These are phyloP conservation scores for Mycena haematopus DNA, from an alignment of 768 basidiomycete species.

Conservation along the genomic window DNA sequence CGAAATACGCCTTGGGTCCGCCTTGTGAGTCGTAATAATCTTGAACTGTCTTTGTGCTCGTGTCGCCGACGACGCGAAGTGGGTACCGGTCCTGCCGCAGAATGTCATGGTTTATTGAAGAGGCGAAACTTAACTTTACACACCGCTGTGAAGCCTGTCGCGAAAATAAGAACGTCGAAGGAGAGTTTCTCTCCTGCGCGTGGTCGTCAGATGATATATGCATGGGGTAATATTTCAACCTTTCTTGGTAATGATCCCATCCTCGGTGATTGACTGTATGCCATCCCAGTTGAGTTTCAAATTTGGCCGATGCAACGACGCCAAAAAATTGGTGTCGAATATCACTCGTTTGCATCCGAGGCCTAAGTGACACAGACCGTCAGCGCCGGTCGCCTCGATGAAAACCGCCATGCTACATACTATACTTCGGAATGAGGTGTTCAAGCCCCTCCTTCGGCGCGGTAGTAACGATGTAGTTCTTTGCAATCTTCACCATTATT, in stretches of 20 bases:
- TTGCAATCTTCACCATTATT: slow-evolving; percentile 26
- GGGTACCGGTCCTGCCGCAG: slow-evolving; percentile 42
- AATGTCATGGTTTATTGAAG: neutral
- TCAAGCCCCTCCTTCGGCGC: slow-evolving; percentile 55
- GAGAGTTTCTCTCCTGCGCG: slow-evolving; percentile 39
- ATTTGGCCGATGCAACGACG: slow-evolving; percentile 52
- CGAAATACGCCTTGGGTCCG: slow-evolving; percentile 52
- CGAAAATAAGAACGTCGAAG: slow-evolving; percentile 49
- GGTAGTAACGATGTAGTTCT: slow-evolving; percentile 44
- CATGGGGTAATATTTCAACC: slow-evolving; percentile 35
- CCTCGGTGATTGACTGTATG: slow-evolving; percentile 45
- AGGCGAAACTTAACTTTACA: neutral
- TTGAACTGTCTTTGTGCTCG: slow-evolving; percentile 39
- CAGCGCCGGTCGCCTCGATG: neutral
- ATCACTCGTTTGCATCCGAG: slow-evolving; percentile 63
- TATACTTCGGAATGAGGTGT: slow-evolving; percentile 54
- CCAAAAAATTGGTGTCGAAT: slow-evolving; percentile 54
- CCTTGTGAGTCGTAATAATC: slow-evolving; percentile 47
- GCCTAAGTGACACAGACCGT: slow-evolving; percentile 36
- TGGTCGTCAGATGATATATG: slow-evolving; percentile 20
- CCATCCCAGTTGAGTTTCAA: slow-evolving; percentile 50
- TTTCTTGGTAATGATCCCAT: slow-evolving; percentile 49
- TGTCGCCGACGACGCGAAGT: slow-evolving; percentile 38
- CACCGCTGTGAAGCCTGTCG: slow-evolving; percentile 45
- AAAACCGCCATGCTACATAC: slow-evolving; percentile 36